These are phyloP conservation scores for Gaeumannomyces sp. DNA, from an alignment of 2,329 filamentous ascomycete genomes.

Conservation along the genomic window DNA sequence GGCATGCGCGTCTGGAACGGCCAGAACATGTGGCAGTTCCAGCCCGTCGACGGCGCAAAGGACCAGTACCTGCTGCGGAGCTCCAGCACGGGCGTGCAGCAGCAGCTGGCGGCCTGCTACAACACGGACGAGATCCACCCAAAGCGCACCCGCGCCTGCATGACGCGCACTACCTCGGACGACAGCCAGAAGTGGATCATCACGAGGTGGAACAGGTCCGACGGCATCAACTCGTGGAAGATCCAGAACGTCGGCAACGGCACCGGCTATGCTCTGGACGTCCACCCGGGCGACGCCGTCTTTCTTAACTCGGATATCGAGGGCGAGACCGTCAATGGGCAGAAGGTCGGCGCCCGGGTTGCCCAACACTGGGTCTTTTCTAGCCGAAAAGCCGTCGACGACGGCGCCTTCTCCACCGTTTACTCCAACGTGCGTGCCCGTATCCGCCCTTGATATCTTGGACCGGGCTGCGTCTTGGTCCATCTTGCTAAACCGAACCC, in stretches of 20 bases:
- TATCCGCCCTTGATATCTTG: not conserved
- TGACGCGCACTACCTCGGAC: constrained; percentile 2
- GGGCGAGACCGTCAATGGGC: not conserved
- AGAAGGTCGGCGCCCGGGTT: not conserved
- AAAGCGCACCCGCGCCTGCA: constrained; percentile 6
- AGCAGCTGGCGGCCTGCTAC: constrained; percentile 8
- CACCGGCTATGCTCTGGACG: constrained; percentile 6
- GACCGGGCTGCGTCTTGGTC: not conserved
- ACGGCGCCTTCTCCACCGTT: constrained; percentile 7
- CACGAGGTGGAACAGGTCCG: constrained; percentile 1
- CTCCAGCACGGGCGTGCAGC: not conserved
- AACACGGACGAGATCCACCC: constrained; percentile 8
- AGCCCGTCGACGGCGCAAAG: constrained; percentile 4
- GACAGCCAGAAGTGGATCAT: constrained; percentile 9
- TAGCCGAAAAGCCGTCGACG: constrained; percentile 5
- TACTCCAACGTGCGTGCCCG: not conserved
- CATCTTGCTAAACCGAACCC: not conserved
- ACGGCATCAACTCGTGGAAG: constrained; percentile 8
- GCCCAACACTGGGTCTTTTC: constrained; percentile 10
- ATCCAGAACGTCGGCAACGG: constrained; percentile 8
- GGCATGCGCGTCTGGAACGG: constrained; percentile 8
- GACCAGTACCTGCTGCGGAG: constrained; percentile 5
- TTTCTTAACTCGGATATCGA: constrained; percentile 2
- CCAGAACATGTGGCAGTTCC: constrained; percentile 7
- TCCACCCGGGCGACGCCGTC: constrained; percentile 6